Base-by-base conservation (phyloP, 2,329 filamentous ascomycete species). In the Beauveria pseudobassiana region DNA sequence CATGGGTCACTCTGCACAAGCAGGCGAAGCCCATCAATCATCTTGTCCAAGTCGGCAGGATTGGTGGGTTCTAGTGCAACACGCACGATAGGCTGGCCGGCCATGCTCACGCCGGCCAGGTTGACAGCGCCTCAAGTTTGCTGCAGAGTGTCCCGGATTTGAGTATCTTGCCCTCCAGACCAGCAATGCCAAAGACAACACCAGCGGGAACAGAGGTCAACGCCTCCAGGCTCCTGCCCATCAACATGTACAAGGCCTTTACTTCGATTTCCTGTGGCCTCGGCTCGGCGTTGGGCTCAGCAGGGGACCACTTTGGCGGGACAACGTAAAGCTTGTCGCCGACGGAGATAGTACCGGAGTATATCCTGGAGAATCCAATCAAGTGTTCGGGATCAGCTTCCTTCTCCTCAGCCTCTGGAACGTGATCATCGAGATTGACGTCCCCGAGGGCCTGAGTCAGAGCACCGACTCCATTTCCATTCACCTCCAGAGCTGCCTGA, bases 81-180 rank as follows among this genome's bases (percentile, higher is more conserved):
- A 56, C 95, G 89, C 6, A 99, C 95, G 65, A 99, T 99, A 1
- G 95, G 95, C 59, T 93, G 89, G 5, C 89, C 90, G 38, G 85
- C 86, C 74, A 93, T 86, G 60, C 78, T 81, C 18, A 98, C 87
- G 65, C 93, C 93, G 1, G 93, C 95, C 58, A 99, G 78, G 75
- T 99, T 99, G 67, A 96, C 87, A 7, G 90, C 87, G 18, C 95
- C 54, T 91, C 88, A 0, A 96, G 78, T 65, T 90, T 89, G 65
- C 91, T 96, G 77, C 92, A 97, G 3, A 99, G 80, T 0, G 95
- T 99, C 14, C 93, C 95, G 1, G 92, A 96, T 73, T 99, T 99
- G 60, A 99, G 81, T n/a, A 99, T 88, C 64, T 93, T 88, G 18
- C 93, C 93, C 70, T 95, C 93, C 1, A 99, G 83, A 2, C 95